Conservation (phyloP, 208 protist species). For the Acanthamoeba culbertsoni region DNA sequence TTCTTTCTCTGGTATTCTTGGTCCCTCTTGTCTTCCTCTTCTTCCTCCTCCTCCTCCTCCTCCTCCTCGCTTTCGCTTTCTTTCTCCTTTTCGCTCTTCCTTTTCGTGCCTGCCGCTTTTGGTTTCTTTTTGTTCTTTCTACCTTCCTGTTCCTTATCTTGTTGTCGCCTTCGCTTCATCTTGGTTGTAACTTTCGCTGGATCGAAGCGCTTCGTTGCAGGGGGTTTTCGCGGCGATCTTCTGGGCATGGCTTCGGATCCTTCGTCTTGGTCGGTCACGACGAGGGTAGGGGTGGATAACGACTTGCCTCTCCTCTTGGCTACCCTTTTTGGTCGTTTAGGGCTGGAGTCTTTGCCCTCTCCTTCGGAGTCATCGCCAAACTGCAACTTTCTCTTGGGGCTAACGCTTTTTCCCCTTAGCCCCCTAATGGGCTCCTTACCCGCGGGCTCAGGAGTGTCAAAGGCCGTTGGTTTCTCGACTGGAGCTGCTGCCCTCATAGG, state of each 20-base stretch:
- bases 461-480: background rate
- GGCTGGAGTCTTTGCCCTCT: too few species aligned
- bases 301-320: background rate
- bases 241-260: background rate
- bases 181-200: background rate
- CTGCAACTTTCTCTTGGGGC: background rate
- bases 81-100: background rate
- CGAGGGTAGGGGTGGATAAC: background rate
- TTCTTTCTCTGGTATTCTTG: background rate
- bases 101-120: background rate
- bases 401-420: background rate
- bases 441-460: background rate
- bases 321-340: background rate
- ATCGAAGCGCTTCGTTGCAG: background rate
- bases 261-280: background rate
- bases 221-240: background rate
- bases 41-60: background rate
- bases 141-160: background rate
- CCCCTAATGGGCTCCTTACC: background rate
- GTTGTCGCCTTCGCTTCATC: background rate
- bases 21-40: background rate
- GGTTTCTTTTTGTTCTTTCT: background rate
- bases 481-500: background rate
- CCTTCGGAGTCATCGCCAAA: background rate
- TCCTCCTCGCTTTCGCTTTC: background rate